Conservation (phyloP, 164 flowering plant genomes). For the Tetrastigma voinierianum region DNA sequence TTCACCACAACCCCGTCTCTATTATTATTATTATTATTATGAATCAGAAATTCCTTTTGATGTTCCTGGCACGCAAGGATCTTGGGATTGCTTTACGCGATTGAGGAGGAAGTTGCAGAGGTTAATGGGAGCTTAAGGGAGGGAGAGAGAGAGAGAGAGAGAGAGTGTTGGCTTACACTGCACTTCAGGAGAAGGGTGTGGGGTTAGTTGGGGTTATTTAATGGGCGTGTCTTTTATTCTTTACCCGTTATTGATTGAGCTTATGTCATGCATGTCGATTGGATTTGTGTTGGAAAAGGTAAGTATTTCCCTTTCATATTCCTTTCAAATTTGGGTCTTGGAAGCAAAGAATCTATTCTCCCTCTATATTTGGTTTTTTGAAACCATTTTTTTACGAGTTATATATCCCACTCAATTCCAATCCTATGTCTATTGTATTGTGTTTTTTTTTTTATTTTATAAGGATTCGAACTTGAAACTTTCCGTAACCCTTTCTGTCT, state of each 20-base stretch:
- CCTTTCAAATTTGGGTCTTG: constrained; percentile 15
- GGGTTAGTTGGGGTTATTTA: no score
- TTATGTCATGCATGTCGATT: background rate
- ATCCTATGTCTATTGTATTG: no score
- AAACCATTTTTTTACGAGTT: no score
- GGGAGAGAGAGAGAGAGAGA: constrained; percentile 21
- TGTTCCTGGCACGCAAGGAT: constrained; percentile 46
- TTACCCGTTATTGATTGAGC: background rate
- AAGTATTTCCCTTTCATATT: no score
- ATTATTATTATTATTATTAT: no score
- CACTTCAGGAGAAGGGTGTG: constrained; percentile 22
- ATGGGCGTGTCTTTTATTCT: constrained; percentile 1
- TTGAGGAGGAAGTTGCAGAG: constrained; percentile 23
- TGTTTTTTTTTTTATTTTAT: no score
- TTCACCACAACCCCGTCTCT: background rate
- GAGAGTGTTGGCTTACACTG: constrained; percentile 23
- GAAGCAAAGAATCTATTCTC: constrained; percentile 29
- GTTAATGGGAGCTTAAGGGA: background rate
- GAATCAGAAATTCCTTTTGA: background rate
- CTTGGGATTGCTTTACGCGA: constrained; percentile 48
- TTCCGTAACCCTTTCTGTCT: no score
- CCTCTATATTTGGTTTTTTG: background rate
- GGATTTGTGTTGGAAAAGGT: background rate
- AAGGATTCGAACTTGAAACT: no score
- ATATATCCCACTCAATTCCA: background rate